Evolutionary conservation across 1,284 basidiomycete species (phyloP).

Genomic region (Apiotrichum gamsii): DNA sequence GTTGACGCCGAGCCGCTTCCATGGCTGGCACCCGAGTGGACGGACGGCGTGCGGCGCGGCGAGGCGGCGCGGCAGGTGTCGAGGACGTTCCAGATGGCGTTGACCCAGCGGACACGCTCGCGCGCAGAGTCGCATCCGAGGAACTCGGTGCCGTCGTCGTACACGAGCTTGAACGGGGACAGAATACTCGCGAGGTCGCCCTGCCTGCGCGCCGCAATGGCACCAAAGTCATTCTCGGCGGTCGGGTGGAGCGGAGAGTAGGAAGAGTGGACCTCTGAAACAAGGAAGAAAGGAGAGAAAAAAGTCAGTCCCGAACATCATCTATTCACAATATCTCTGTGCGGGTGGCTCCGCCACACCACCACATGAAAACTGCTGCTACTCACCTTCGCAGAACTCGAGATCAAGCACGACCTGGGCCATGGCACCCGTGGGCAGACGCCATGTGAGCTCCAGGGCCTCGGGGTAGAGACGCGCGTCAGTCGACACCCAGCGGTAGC

Average conservation of each 20-base stretch:
- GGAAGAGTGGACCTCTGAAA: slow-evolving; percentile 66
- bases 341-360: too few species aligned
- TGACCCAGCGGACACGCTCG: slow-evolving; percentile 80
- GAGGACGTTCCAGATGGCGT: slow-evolving; percentile 66
- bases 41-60: slow-evolving; percentile 14
- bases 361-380: too few species aligned
- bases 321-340: too few species aligned
- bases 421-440: slow-evolving; percentile 65
- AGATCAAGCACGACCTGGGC: slow-evolving; percentile 76
- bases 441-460: slow-evolving; percentile 73
- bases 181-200: slow-evolving; percentile 60
- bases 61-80: slow-evolving; percentile 24
- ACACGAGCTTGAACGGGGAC: slow-evolving; percentile 79
- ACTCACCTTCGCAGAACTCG: slow-evolving; percentile 58
- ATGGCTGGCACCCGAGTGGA: slow-evolving; percentile 18
- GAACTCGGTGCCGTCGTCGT: slow-evolving; percentile 76
- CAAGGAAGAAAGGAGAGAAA: too few species aligned
- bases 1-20: slow-evolving; percentile 38
- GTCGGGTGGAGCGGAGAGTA: slow-evolving; percentile 69
- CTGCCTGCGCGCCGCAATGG: slow-evolving; percentile 64
- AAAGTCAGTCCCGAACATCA: too few species aligned
- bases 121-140: slow-evolving; percentile 73
- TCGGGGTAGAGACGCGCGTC: slow-evolving; percentile 74
- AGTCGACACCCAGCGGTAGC: slow-evolving; percentile 75
- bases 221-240: slow-evolving; percentile 74